Evolutionary conservation across 495 filamentous ascomycete species (phyloP).

Genomic region (Aspergillus egyptiacus): DNA sequence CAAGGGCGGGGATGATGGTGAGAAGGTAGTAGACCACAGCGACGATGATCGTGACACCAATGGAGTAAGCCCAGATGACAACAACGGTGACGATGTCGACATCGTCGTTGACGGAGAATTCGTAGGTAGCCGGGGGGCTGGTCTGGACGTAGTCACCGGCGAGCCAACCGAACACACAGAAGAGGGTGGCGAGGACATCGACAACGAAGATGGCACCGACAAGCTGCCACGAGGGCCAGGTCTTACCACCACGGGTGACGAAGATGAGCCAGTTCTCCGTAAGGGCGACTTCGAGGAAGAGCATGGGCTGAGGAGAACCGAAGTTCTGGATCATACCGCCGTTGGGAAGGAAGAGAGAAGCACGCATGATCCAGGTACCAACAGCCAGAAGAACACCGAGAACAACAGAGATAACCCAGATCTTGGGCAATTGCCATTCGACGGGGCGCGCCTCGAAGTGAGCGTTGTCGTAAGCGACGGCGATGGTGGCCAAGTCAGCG

Average conservation of each 20-base stretch:
- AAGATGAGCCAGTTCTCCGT: slow-evolving; percentile 80
- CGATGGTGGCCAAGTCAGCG: slow-evolving; percentile 72
- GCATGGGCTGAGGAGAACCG: slow-evolving; percentile 63
- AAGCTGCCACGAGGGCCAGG: slow-evolving; percentile 67
- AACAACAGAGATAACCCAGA: slow-evolving; percentile 67
- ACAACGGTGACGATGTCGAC: slow-evolving; percentile 73
- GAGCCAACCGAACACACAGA: slow-evolving; percentile 70
- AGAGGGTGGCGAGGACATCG: slow-evolving; percentile 63
- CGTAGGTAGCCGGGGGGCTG: slow-evolving; percentile 38
- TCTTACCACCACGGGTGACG: slow-evolving; percentile 67
- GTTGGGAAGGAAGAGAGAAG: slow-evolving; percentile 56
- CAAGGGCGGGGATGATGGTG: slow-evolving; percentile 58
- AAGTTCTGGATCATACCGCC: slow-evolving; percentile 71
- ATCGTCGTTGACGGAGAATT: slow-evolving; percentile 53
- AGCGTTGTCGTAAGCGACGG: slow-evolving; percentile 71
- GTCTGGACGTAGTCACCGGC: slow-evolving; percentile 41
- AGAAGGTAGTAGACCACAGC: slow-evolving; percentile 73
- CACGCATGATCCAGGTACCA: slow-evolving; percentile 67
- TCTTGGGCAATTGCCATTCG: slow-evolving; percentile 74
- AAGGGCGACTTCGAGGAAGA: slow-evolving; percentile 68
- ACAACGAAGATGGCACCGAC: slow-evolving; percentile 66
- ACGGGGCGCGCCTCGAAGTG: slow-evolving; percentile 66
- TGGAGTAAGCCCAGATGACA: slow-evolving; percentile 72
- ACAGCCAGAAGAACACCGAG: slow-evolving; percentile 60
- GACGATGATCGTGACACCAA: slow-evolving; percentile 71